Evolutionary conservation across 116 monocot genomes (phyloP).

Genomic region (Trichopus zeylanicus): DNA sequence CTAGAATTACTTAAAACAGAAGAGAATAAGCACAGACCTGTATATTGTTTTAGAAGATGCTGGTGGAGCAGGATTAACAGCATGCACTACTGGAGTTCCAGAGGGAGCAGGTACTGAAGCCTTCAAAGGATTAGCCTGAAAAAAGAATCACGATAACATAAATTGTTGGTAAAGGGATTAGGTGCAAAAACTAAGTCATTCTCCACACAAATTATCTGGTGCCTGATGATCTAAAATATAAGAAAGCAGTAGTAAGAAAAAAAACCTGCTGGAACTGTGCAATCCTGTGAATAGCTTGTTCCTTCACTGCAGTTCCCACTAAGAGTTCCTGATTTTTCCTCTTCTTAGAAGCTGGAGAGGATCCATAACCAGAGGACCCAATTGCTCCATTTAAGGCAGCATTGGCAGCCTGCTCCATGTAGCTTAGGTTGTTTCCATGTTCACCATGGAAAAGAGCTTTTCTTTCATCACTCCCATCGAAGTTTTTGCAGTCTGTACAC

Average conservation of each 20-base stretch:
- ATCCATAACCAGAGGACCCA: constrained; percentile 55
- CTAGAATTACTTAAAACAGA: not conserved
- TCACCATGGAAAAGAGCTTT: constrained; percentile 74
- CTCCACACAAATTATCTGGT: not conserved
- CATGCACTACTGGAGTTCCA: constrained; percentile 26
- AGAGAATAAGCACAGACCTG: constrained; percentile 27
- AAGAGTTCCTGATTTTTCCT: constrained; percentile 61
- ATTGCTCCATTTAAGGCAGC: constrained; percentile 80
- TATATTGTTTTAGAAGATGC: constrained; percentile 50
- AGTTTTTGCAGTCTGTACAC: constrained; percentile 90
- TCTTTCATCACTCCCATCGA: constrained; percentile 87
- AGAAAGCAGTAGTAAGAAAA: not conserved
- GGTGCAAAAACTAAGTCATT: not conserved
- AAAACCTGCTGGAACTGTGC: constrained; percentile 48
- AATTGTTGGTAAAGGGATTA: not conserved
- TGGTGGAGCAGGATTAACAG: constrained; percentile 17
- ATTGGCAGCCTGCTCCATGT: constrained; percentile 87
- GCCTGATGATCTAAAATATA: not conserved
- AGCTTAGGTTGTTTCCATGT: constrained; percentile 39
- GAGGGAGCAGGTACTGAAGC: constrained; percentile 17
- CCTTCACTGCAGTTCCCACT: constrained; percentile 32
- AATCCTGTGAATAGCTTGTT: constrained; percentile 44
- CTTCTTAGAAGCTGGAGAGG: constrained; percentile 65
- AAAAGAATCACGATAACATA: not conserved
- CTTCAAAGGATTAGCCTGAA: constrained; percentile 39